Base-by-base conservation (phyloP, 1,284 basidiomycete genomes). In the Sporisorium exsertum region DNA sequence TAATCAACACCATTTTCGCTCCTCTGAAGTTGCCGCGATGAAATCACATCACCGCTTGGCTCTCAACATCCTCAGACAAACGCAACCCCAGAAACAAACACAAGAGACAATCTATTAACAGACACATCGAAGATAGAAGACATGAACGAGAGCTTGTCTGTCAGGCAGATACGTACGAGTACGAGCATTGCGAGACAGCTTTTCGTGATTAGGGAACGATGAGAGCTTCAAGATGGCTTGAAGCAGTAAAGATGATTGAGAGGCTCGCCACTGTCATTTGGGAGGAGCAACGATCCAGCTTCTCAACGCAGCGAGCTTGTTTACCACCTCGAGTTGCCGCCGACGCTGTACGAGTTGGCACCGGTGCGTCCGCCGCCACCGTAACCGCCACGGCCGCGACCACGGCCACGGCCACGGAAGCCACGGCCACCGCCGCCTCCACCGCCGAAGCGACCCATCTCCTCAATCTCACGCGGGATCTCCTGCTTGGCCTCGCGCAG, bases 401-500 rank as follows among this genome's bases (percentile, higher is more conserved):
- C 74, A 53, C 82, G 71, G 29, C 80, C 75, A 50, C 82, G 72
- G 35, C 80, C 72, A 24, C 81, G 67, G 64, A 63, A 71, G 37
- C 77, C 70, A 57, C 77, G 59, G 58, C 74, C 70, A 54, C 82
- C 78, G 43, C 83, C 78, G 9, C 83, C 83, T 51, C 81, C 79
- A 42, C 83, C 83, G 29, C 93, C 91, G 86, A 91, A 96, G 88
- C 91, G 91, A 3, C 89, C 90, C 94, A 99, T 97, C 87, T 98
- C 93, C 86, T 95, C 92, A 3, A 99, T 73, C 86, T 96, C 94
- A 60, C 92, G 90, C 24, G 96, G 94, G 27, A 99, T 89, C 55
- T 89, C 88, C 35, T 94, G 91, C 86, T 95, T 95, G 53, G 94
- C 94, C 87, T 99, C 96, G 75, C 90, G 89, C 72, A 99, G 88